phyloP scores from a whole-genome alignment of 306 rosid species.

The Cucumis sativus region DNA sequence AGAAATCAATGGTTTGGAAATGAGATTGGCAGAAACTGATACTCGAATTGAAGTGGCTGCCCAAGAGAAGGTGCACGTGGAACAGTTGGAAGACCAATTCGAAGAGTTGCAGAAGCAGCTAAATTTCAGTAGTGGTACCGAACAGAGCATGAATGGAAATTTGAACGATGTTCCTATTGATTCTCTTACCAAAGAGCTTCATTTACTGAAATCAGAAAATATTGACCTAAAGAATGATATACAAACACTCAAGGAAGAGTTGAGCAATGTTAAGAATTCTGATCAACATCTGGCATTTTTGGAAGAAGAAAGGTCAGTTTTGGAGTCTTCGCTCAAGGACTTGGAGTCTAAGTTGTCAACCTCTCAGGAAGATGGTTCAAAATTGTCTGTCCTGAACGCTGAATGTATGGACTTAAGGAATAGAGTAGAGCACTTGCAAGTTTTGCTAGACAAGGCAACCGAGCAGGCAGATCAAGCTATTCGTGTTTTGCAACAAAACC shows the following conservation, averaged over 20 bases:
- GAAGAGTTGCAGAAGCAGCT: conserved; percentile 41
- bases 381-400: conserved; percentile 40
- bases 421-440: conserved; percentile 62
- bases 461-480: conserved; percentile 63
- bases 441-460: conserved; percentile 58
- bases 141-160: conserved; percentile 20
- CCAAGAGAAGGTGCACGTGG: conserved; percentile 54
- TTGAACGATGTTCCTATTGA: conserved; percentile 9
- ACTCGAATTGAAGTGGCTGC: conserved; percentile 45
- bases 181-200: conserved; percentile 40
- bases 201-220: conserved; percentile 63
- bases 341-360: conserved; percentile 48
- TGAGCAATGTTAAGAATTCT: conserved; percentile 33
- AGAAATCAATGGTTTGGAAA: conserved; percentile 55
- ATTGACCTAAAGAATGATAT: conserved; percentile 39
- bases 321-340: conserved; percentile 59
- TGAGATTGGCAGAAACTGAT: conserved; percentile 71
- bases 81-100: conserved; percentile 50
- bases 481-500: conserved; percentile 60
- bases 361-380: conserved; percentile 59
- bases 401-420: conserved; percentile 52
- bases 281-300: conserved; percentile 46
- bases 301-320: conserved; percentile 56
- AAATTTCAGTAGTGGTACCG: conserved; percentile 25
- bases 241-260: conserved; percentile 41